Evolutionary conservation across 495 filamentous ascomycete species (phyloP).

Genomic region (Saxophila tyrrhenica): DNA sequence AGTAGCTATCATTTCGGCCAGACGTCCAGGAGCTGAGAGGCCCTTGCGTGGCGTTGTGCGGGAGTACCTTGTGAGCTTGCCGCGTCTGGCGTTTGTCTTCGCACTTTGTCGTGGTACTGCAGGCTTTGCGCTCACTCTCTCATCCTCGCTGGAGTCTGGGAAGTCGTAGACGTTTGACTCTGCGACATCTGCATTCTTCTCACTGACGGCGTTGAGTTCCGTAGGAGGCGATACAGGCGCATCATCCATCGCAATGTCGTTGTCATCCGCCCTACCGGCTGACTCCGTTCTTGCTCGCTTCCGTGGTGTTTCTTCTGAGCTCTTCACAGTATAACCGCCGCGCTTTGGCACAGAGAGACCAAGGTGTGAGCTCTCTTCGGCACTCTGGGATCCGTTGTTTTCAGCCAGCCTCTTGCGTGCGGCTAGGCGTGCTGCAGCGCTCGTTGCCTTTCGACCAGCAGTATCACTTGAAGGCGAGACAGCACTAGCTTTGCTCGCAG

Average conservation of each 20-base stretch:
- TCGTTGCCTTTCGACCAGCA: neutral
- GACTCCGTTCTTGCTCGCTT: neutral
- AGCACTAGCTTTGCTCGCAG: neutral
- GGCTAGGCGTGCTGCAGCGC: constrained; percentile 4
- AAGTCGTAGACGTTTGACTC: neutral
- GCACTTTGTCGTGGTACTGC: neutral
- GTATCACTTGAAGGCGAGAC: neutral
- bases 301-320: neutral
- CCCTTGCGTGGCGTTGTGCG: constrained; percentile 15
- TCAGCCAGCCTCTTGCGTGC: constrained; percentile 1
- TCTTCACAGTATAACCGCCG: neutral
- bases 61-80: neutral
- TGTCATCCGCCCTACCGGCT: neutral
- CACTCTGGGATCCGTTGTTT: neutral
- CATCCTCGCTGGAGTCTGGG: neutral
- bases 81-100: neutral
- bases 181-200: neutral
- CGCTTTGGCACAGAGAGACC: neutral
- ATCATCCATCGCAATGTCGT: neutral
- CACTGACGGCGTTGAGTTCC: no score
- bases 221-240: neutral
- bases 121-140: neutral
- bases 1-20: constrained; percentile 23
- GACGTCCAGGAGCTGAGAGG: constrained; percentile 22
- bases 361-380: neutral